Evolutionary conservation across 352 stramenopile species (phyloP).

Genomic region (Achlya hypogyna): DNA sequence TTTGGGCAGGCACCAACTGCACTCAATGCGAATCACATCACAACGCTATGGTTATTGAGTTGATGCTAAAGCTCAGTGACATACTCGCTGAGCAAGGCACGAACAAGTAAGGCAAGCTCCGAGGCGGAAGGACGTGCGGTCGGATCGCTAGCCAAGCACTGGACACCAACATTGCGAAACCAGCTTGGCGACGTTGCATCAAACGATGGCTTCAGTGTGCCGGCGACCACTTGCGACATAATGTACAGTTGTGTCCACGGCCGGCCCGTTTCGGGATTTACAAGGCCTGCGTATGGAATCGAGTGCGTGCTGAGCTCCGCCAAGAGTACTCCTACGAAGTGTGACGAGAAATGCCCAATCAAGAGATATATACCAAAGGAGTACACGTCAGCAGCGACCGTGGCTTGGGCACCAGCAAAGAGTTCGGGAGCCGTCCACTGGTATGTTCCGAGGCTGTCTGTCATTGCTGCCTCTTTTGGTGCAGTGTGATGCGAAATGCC

Average conservation of each 20-base stretch:
- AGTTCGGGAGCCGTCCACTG: background rate
- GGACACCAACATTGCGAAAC: constrained; percentile 34
- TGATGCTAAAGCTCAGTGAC: constrained; percentile 33
- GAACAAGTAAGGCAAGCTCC: too few relatives aligned
- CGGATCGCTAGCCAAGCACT: constrained; percentile 58
- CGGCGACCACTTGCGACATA: too few relatives aligned
- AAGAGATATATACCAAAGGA: background rate
- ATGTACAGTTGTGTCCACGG: too few relatives aligned
- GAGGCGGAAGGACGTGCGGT: constrained; percentile 48
- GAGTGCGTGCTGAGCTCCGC: background rate
- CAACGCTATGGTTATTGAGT: too few relatives aligned
- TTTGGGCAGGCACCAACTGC: too few relatives aligned
- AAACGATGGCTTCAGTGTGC: constrained; percentile 8
- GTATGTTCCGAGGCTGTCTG: background rate
- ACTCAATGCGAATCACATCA: too few relatives aligned
- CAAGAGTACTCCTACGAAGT: background rate
- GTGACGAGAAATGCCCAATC: background rate
- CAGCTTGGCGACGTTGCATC: background rate
- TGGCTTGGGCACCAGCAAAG: background rate
- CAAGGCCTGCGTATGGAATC: background rate
- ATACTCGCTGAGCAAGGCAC: too few relatives aligned
- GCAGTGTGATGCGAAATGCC: background rate
- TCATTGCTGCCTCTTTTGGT: background rate
- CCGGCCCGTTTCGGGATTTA: too few relatives aligned
- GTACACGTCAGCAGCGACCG: background rate